Percentiles rank a stretch among this genome's conserved stretches.
phyloP scores from a whole-genome alignment of 2,329 filamentous ascomycete genomes.

The Hirsutella thompsonii region DNA sequence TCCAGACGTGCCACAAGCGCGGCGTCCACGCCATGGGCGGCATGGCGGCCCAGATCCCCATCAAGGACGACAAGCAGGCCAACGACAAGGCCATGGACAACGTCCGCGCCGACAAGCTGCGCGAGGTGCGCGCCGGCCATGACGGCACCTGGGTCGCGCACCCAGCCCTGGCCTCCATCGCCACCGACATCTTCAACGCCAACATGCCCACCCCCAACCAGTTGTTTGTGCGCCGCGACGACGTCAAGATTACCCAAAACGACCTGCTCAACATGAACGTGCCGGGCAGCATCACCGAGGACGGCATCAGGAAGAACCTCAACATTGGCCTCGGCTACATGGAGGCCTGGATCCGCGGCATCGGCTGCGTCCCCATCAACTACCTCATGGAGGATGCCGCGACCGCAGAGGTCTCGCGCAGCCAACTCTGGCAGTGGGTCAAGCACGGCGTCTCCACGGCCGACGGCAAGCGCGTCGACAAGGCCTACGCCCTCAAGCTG shows the following conservation, averaged over 20 bases:
- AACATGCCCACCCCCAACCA: slow-evolving; percentile 99
- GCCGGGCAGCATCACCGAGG: slow-evolving; percentile 81
- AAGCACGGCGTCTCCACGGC: slow-evolving; percentile 59
- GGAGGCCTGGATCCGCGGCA: slow-evolving; percentile 92
- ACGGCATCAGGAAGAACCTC: slow-evolving; percentile 92
- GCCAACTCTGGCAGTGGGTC: slow-evolving; percentile 95
- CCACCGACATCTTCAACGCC: slow-evolving; percentile 89
- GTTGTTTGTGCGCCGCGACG: slow-evolving; percentile 79
- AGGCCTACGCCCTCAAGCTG: slow-evolving; percentile 76
- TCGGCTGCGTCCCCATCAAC: slow-evolving; percentile 96
- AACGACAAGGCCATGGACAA: slow-evolving; percentile 92
- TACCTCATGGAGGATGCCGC: slow-evolving; percentile 96
- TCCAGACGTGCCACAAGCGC: slow-evolving; percentile 94
- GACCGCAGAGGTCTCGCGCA: slow-evolving; percentile 88
- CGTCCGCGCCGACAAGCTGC: slow-evolving; percentile 89
- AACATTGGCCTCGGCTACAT: slow-evolving; percentile 96
- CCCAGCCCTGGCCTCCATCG: slow-evolving; percentile 79
- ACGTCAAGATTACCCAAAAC: slow-evolving; percentile 73
- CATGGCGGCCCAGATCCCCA: slow-evolving; percentile 97
- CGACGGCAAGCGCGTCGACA: slow-evolving; percentile 87
- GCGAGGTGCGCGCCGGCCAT: slow-evolving; percentile 88
- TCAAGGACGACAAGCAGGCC: slow-evolving; percentile 84
- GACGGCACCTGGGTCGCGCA: slow-evolving; percentile 97
- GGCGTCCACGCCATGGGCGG: slow-evolving; percentile 98
- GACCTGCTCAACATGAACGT: slow-evolving; percentile 98